Evolutionary conservation across 2,329 filamentous ascomycete genomes (phyloP), one percentile per base, ranked within the genome.

Genomic region (Colletotrichum echinochloae): DNA sequence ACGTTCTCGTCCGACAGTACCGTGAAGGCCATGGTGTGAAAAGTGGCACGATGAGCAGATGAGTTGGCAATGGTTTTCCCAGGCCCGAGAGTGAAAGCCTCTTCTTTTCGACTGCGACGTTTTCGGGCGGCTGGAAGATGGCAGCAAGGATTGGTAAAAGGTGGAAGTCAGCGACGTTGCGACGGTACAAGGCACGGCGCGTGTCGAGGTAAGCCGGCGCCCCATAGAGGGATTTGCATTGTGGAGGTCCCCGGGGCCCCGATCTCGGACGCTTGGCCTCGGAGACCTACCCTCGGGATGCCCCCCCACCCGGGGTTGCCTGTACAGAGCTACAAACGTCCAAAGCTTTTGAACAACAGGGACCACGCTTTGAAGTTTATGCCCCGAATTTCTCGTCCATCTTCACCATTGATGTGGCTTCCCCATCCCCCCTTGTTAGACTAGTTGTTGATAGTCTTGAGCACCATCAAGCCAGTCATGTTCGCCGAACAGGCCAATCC

Each of bases 1-100:
- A 90, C 86, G 77, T 90, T 82, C 48, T 84, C 80, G 75, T 91
- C 87, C 6, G 85, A 87, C 48, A 91, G 83, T n/a, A 91, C 80
- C 1, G 88, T 86, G 74, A 91, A 83, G 56, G 87, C 80, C 88
- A 90, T 90, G 67, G 61, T 80, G 76, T n/a, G 12, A 1, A 23
- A 20, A 30, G 51, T 8, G 26, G 16, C 26, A n/a, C 16, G 20
- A 23, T 14, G 5, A 56, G 54, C 16, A 37, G n/a, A n/a, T 1
- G 18, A 5, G 20, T 30, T 51, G 48, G 9, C 2, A 3, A 37
- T 67, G 35, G 39, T 0, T 0, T 44, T 12, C n/a, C n/a, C n/a
- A 7, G 1, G 2, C n/a, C 33, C 7, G 3, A n/a, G 14, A 12
- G 28, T 14, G 41, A 5, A 20, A 18, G 11, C 3, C 5, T 8